Conservation (phyloP, 805 yeast species). For the Metschnikowia arizonensis region DNA sequence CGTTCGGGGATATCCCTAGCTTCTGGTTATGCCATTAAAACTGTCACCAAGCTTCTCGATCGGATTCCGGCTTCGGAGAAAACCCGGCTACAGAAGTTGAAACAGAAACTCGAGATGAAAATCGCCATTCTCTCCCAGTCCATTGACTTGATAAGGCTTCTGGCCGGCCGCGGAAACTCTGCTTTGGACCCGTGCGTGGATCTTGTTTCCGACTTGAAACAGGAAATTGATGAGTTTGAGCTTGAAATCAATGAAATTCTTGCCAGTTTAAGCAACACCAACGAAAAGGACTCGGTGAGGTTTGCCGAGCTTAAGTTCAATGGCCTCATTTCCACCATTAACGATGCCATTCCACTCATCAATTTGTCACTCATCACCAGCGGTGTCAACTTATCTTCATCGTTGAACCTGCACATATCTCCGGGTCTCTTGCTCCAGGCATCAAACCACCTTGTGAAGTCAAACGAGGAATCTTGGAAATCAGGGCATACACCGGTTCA, state of each 20-base stretch:
- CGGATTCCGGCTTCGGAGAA: slow-evolving; percentile 53
- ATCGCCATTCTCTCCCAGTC: slow-evolving; percentile 61
- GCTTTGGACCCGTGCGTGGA: slow-evolving; percentile 50
- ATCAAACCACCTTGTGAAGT: slow-evolving; percentile 39
- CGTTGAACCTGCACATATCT: slow-evolving; percentile 50
- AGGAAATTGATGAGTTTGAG: slow-evolving; percentile 57
- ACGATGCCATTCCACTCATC: slow-evolving; percentile 65
- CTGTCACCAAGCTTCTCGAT: slow-evolving; percentile 54
- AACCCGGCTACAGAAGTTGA: slow-evolving; percentile 37
- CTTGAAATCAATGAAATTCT: slow-evolving; percentile 41
- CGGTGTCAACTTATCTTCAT: slow-evolving; percentile 55
- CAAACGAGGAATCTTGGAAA: slow-evolving; percentile 27
- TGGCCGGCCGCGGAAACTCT: slow-evolving; percentile 60
- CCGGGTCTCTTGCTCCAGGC: slow-evolving; percentile 69
- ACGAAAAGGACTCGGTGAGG: slow-evolving; percentile 36
- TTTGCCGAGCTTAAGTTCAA: slow-evolving; percentile 50
- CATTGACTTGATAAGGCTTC: slow-evolving; percentile 60
- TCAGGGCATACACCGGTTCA: slow-evolving; percentile 13
- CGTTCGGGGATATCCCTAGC: slow-evolving; percentile 73
- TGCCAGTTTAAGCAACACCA: slow-evolving; percentile 24
- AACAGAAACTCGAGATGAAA: slow-evolving; percentile 49
- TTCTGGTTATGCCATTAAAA: slow-evolving; percentile 65
- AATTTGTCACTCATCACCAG: slow-evolving; percentile 63
- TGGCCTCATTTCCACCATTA: slow-evolving; percentile 48
- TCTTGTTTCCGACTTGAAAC: slow-evolving; percentile 51